Evolutionary conservation across 352 stramenopile species (phyloP).

Genomic region (Globisporangium barbulae): DNA sequence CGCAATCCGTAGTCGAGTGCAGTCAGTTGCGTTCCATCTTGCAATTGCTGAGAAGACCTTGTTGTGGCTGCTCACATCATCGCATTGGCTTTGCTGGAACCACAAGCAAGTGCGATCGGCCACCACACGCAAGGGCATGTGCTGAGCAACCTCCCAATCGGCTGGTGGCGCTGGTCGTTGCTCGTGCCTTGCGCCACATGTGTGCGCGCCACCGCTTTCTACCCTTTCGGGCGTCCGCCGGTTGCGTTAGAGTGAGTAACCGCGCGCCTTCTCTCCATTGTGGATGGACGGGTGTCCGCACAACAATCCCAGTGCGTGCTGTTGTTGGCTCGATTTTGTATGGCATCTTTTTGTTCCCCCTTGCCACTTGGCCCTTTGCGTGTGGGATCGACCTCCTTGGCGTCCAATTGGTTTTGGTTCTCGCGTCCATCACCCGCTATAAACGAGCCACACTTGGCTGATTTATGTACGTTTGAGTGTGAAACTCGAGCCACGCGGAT

Average conservation of each 20-base stretch:
- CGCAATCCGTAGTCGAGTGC: too few relatives aligned
- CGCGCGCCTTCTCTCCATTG: background rate
- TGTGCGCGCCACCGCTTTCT: background rate
- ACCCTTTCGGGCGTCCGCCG: background rate
- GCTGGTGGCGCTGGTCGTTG: background rate
- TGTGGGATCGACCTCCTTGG: conserved; percentile 1
- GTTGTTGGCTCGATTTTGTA: background rate
- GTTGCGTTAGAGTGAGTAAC: conserved; percentile 11
- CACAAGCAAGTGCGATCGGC: too few relatives aligned
- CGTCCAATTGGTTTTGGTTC: conserved; percentile 1
- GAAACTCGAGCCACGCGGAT: background rate
- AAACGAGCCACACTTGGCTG: background rate
- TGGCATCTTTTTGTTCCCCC: background rate
- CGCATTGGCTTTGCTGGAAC: too few relatives aligned
- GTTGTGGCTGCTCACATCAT: too few relatives aligned
- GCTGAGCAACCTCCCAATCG: background rate
- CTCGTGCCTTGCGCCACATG: background rate
- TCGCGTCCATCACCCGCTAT: background rate
- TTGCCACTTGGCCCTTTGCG: background rate
- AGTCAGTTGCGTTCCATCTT: too few relatives aligned
- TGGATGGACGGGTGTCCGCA: background rate
- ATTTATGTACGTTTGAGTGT: background rate
- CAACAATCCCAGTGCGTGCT: background rate
- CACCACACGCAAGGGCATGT: too few relatives aligned
- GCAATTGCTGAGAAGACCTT: too few relatives aligned